Conservation (phyloP, 2,329 filamentous ascomycete species). For the Diplocarpon mali region DNA sequence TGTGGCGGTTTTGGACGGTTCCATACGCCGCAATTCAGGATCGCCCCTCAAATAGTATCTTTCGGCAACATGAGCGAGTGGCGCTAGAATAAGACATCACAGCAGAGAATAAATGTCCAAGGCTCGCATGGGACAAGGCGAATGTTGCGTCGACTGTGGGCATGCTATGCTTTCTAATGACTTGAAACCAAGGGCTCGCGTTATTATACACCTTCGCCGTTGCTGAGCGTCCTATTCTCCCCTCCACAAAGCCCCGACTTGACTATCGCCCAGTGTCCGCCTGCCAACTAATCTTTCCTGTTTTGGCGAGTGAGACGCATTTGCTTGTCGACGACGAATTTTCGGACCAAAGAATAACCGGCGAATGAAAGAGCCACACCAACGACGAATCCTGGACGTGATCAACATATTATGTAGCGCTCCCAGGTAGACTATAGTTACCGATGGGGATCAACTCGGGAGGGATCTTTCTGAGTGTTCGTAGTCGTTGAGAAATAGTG, state of each 20-base stretch:
- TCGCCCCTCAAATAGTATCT: too few relatives aligned
- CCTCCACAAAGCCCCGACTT: background rate
- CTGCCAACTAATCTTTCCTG: slow-evolving; percentile 24
- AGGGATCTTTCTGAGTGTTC: slow-evolving; percentile 80
- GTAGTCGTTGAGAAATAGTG: slow-evolving; percentile 90
- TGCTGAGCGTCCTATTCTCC: background rate
- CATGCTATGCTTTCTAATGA: slow-evolving; percentile 16
- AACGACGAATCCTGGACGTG: slow-evolving; percentile 60
- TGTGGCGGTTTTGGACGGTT: too few relatives aligned
- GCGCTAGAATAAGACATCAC: too few relatives aligned
- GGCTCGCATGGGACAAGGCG: too few relatives aligned
- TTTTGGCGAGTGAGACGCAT: slow-evolving; percentile 71
- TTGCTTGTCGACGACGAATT: slow-evolving; percentile 83
- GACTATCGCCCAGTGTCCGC: background rate
- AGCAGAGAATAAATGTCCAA: too few relatives aligned
- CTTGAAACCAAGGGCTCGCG: slow-evolving; percentile 13
- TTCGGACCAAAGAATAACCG: slow-evolving; percentile 69
- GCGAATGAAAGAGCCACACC: slow-evolving; percentile 73
- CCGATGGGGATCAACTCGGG: slow-evolving; percentile 91
- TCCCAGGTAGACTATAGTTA: slow-evolving; percentile 36
- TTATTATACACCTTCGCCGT: slow-evolving; percentile 17
- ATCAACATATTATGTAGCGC: slow-evolving; percentile 18
- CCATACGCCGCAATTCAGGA: too few relatives aligned
- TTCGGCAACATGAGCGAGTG: too few relatives aligned
- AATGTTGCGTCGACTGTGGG: background rate